Evolutionary conservation across 1,284 basidiomycete species (phyloP), one percentile per base, ranked within the genome.

Genomic region (Cutaneotrichosporon daszewskae): DNA sequence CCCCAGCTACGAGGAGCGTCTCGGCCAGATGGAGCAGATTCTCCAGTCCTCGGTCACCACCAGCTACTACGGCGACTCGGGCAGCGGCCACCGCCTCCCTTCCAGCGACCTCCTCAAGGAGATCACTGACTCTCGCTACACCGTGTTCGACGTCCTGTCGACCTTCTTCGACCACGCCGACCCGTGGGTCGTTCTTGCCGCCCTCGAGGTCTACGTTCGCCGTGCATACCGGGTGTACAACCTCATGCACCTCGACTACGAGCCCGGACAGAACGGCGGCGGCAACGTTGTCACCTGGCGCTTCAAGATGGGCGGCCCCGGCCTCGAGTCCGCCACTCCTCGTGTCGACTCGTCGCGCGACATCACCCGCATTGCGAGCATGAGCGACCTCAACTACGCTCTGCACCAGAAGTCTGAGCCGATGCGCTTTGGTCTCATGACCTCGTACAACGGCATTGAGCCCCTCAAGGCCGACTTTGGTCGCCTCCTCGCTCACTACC

Each of bases 91-190:
- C 50, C 80, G 81, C 36, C 58, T 73, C n/a, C 95, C 95, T 6
- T 85, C 87, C 26, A 75, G 81, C 20, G 90, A 96, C 47, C 79
- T 90, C 24, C 77, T 99, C 58, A 83, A 84, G 62, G 95, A 98
- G 73, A 80, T 98, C 34, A 88, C 86, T 54, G 95, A 99, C 74
- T 96, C 91, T 22, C 81, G 88, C 47, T 95, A 92, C 75, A 94
- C 89, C 18, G 92, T 98, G 24, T 99, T 86, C 71, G 94, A 99
- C 64, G 95, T 99, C 11, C 78, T 99, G 45, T 88, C 91, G 14
- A 80, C 87, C 12, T 99, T 99, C 79, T 98, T 97, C 78, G 82
- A 81, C 53, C 85, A 91, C 65, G 69, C 77, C 25, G 89, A 96
- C 59, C 79, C 83, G 37, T 84, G 84, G 77, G 80, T 97, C 50